Evolutionary conservation across 768 basidiomycete genomes (phyloP), one percentile per base, ranked within the genome.

Genomic region (Amanita muscaria): DNA sequence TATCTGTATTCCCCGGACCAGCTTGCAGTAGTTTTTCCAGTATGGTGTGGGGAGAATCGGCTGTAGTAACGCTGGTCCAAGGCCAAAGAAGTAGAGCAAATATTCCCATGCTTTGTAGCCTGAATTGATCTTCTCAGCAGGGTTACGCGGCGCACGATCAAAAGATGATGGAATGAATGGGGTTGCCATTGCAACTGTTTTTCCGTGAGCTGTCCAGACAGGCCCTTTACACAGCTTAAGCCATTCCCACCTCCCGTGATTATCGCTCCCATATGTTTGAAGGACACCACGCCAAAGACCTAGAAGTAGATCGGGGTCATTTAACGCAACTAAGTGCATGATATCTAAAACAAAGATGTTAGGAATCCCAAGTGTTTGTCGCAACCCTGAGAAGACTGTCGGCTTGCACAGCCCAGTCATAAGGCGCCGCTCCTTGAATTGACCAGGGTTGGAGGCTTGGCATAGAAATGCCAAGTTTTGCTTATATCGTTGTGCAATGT

Each of bases 321-420:
- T 74, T 7, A 74, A 51, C 5, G 46, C 29, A 3, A 49, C 46
- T 1, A 64, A 53, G 49, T 73, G 70, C 67, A 72, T 70, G 14
- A 64, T 43, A 38, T 73, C 68, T 0, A 49, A 49, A 9, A 50
- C 37, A 40, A 66, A 70, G 23, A 57, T 59, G 1, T 42, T 38
- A 0, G 66, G 64, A 35, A 65, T 47, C 0, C 53, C 51, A 14
- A 64, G 53, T 14, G 40, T 50, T 9, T 45, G 21, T 2, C 45
- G 1, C 23, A 40, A 49, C 0, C 63, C 66, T 7, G 46, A 38
- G 35, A 70, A 59, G 3, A 71, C 52, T n/a, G 53, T 65, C 0
- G 63, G 66, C 37, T 64, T 65, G n/a, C 48, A 48, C 1, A 72
- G 63, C 0, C 69, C 68, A 0, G 65, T 68, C 15, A 55, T 41